Evolutionary conservation across 208 protist species (phyloP).

Genomic region (Leishmania lainsoni): DNA sequence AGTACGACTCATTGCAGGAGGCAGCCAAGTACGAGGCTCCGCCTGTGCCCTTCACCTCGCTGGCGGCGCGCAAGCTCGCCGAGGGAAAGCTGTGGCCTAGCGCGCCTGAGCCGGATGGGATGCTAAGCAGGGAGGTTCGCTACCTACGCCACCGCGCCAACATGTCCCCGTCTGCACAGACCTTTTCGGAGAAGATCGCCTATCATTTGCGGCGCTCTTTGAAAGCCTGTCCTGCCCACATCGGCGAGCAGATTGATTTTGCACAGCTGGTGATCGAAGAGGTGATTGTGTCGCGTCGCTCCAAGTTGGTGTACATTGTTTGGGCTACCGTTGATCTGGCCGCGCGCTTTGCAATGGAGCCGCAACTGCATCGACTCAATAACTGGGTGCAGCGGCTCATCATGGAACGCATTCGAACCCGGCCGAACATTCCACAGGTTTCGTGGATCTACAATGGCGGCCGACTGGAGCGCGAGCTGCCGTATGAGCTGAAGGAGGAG

Average conservation of each 20-base stretch:
- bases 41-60: constrained; percentile 77
- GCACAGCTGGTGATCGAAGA: constrained; percentile 90
- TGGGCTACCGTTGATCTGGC: constrained; percentile 89
- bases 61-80: constrained; percentile 85
- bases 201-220: constrained; percentile 88
- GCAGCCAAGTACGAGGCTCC: constrained; percentile 73
- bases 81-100: constrained; percentile 86
- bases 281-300: constrained; percentile 81
- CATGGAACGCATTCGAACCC: constrained; percentile 72
- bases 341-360: constrained; percentile 86
- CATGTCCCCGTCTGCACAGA: constrained; percentile 85
- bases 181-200: constrained; percentile 81
- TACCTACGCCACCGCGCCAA: constrained; percentile 73
- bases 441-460: constrained; percentile 90
- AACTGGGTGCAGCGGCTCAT: constrained; percentile 88
- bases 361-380: constrained; percentile 81
- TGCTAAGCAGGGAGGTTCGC: constrained; percentile 84
- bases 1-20: constrained; percentile 74
- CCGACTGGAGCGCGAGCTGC: constrained; percentile 79
- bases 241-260: constrained; percentile 91
- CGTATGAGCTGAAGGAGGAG: constrained; percentile 66
- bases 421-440: constrained; percentile 85
- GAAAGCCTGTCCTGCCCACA: constrained; percentile 81
- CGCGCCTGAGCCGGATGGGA: constrained; percentile 75
- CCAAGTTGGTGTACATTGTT: constrained; percentile 91